Evolutionary conservation across 148 eudicot genomes (phyloP).

Genomic region (Beta vulgaris): DNA sequence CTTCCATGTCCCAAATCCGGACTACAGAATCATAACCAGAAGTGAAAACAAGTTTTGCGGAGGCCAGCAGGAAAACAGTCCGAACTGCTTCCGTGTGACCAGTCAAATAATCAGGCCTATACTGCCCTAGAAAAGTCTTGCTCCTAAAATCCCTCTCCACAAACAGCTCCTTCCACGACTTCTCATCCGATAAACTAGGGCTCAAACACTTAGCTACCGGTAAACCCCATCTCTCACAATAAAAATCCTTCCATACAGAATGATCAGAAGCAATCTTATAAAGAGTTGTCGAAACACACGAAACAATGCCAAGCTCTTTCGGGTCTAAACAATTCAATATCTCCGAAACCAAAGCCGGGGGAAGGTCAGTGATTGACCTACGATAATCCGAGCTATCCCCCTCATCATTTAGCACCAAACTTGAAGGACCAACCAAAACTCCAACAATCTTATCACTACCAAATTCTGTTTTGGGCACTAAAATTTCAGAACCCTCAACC

Average conservation of each 20-base stretch:
- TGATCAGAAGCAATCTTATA: conserved; percentile 77
- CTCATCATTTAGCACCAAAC: conserved; percentile 35
- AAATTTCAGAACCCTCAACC: conserved; percentile 32
- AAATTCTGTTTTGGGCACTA: conserved; percentile 23
- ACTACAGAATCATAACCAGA: conserved; percentile 85
- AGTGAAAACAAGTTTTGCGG: conserved; percentile 75
- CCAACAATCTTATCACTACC: conserved; percentile 31
- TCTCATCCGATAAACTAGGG: conserved; percentile 49
- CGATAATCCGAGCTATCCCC: conserved; percentile 19
- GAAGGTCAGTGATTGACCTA: conserved; percentile 74
- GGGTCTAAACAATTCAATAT: conserved; percentile 87
- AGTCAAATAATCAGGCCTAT: conserved; percentile 54
- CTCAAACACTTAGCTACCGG: conserved; percentile 43
- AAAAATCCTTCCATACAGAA: conserved; percentile 82
- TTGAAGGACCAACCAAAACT: conserved; percentile 17
- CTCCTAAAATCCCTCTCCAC: conserved; percentile 88
- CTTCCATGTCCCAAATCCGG: conserved; percentile 91
- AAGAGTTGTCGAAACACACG: conserved; percentile 68
- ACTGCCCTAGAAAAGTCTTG: conserved; percentile 71
- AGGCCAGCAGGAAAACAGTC: conserved; percentile 63
- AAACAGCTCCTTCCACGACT: conserved; percentile 91
- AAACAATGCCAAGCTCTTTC: conserved; percentile 84
- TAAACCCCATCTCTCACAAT: conserved; percentile 91
- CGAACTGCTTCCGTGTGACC: conserved; percentile 84
- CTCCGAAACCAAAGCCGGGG: conserved; percentile 71